Evolutionary conservation across 129 eudicot species (phyloP).

Genomic region (Chrysanthemum lavandulifolium): DNA sequence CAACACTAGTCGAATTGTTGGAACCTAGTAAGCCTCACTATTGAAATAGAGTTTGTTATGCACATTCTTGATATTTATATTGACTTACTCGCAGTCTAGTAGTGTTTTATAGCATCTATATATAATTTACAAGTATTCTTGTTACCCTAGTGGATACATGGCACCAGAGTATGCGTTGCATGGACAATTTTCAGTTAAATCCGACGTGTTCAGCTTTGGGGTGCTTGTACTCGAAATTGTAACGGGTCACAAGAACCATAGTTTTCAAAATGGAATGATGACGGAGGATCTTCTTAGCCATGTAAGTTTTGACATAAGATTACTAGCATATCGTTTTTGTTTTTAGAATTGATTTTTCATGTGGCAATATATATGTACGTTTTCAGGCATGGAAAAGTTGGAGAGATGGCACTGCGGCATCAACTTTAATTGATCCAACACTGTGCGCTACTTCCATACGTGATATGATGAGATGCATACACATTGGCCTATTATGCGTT

Average conservation of each 20-base stretch:
- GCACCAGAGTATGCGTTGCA: constrained; percentile 48
- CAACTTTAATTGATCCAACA: constrained; percentile 38
- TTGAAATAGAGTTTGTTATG: not conserved
- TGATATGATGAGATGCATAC: constrained; percentile 44
- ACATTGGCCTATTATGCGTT: constrained; percentile 53
- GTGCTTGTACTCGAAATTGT: constrained; percentile 46
- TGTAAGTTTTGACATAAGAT: constrained; percentile 29
- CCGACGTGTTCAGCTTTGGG: constrained; percentile 54
- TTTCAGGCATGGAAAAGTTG: constrained; percentile 52
- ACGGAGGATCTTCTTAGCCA: constrained; percentile 35
- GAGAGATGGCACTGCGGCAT: constrained; percentile 26
- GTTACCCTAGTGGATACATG: constrained; percentile 48
- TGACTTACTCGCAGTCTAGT: not conserved
- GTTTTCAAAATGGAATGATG: constrained; percentile 26
- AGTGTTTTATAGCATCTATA: not conserved
- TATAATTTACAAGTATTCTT: constrained; percentile 7
- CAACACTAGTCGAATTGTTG: constrained; percentile 38
- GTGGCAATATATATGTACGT: not conserved
- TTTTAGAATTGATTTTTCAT: not conserved
- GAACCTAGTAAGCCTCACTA: constrained; percentile 44
- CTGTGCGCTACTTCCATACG: constrained; percentile 14
- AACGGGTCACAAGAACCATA: constrained; percentile 38
- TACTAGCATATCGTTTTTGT: not conserved
- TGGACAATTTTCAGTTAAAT: constrained; percentile 47
- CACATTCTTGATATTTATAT: not conserved